These are phyloP conservation scores for Pseudogymnoascus verrucosus DNA, from an alignment of 2,329 filamentous ascomycete species.

Conservation along the genomic window DNA sequence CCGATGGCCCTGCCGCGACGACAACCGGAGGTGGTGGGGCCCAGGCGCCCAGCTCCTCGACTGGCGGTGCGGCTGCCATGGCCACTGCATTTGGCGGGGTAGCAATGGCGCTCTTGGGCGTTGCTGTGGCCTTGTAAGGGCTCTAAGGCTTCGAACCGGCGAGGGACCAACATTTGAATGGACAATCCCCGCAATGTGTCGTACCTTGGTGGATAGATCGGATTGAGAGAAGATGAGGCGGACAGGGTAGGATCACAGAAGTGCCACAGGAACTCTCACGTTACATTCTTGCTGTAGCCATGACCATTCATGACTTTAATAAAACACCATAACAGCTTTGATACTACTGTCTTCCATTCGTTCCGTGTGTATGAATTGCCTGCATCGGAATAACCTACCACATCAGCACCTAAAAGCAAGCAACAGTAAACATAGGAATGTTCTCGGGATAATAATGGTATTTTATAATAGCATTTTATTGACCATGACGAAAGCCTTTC, in stretches of 20 bases:
- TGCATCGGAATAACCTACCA: background rate
- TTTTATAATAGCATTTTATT: background rate
- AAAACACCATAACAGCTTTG: background rate
- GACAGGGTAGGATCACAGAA: background rate
- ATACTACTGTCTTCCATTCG: background rate
- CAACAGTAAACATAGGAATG: background rate
- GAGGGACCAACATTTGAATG: background rate
- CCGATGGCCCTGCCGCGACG: background rate
- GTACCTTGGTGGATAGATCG: background rate
- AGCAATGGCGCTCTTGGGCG: background rate
- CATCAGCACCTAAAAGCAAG: background rate
- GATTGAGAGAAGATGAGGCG: background rate
- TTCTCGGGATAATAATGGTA: background rate
- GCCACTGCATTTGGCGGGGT: conserved; percentile 1
- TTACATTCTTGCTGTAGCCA: background rate
- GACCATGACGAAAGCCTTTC: background rate
- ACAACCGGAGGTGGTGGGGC: background rate
- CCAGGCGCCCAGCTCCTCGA: background rate
- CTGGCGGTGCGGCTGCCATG: background rate
- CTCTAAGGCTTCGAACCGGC: background rate
- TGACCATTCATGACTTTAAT: conserved; percentile 5
- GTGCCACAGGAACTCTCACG: background rate
- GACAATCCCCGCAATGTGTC: background rate
- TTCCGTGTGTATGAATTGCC: background rate
- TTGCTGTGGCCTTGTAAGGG: conserved; percentile 1